Evolutionary conservation across 2,329 filamentous ascomycete species (phyloP).

Genomic region (Aspergillaceae sp.): DNA sequence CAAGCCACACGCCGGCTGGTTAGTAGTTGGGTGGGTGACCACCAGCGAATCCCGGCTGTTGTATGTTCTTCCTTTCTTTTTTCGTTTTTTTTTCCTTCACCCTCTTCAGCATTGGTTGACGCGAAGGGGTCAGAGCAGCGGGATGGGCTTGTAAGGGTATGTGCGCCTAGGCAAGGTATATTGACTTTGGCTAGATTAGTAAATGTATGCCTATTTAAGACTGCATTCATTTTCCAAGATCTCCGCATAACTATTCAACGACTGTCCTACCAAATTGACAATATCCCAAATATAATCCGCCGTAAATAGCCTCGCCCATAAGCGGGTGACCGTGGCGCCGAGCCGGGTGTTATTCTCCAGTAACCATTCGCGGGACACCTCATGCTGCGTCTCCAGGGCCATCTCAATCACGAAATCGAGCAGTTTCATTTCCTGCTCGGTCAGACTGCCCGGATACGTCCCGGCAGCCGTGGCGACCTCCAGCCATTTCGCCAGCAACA

Average conservation of each 20-base stretch:
- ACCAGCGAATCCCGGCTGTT: too few species aligned
- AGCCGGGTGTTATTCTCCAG: constrained; percentile 24
- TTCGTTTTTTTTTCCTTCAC: too few species aligned
- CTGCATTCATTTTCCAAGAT: constrained; percentile 14
- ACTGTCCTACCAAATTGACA: constrained; percentile 27
- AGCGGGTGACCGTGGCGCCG: constrained; percentile 22
- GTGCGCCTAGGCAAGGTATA: too few species aligned
- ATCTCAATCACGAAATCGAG: constrained; percentile 30
- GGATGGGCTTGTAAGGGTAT: too few species aligned
- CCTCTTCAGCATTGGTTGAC: too few species aligned
- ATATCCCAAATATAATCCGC: constrained; percentile 31
- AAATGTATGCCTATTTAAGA: too few species aligned
- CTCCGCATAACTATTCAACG: constrained; percentile 26
- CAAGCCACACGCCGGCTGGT: too few species aligned
- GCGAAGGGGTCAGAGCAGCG: too few species aligned
- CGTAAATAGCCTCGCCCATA: constrained; percentile 28
- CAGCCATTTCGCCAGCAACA: constrained; percentile 44
- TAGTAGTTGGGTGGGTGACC: too few species aligned
- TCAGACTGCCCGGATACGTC: constrained; percentile 8
- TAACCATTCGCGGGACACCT: constrained; percentile 22
- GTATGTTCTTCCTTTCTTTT: too few species aligned
- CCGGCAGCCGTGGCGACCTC: constrained; percentile 18
- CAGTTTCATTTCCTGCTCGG: constrained; percentile 25
- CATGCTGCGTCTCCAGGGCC: constrained; percentile 29
- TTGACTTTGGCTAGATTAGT: too few species aligned